Evolutionary conservation across 2,329 filamentous ascomycete genomes (phyloP).

Genomic region (Coniochaeta ligniaria): DNA sequence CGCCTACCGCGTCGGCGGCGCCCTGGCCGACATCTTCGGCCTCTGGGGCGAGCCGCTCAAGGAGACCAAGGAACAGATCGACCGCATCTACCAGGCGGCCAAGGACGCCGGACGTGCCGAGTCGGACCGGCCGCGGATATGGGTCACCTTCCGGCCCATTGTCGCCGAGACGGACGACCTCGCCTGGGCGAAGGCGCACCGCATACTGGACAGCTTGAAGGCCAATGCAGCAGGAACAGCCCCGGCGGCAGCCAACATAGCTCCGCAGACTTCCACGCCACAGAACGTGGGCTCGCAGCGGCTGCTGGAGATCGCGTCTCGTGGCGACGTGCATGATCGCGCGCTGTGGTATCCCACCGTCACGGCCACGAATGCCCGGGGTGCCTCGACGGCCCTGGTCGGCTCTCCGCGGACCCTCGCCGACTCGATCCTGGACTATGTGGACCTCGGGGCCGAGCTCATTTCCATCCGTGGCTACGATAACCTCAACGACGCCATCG

Average conservation of each 20-base stretch:
- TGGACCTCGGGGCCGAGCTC: conserved; percentile 46
- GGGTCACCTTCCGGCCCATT: conserved; percentile 59
- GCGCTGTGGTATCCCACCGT: conserved; percentile 59
- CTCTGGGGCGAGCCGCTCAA: conserved; percentile 58
- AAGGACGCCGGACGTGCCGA: conserved; percentile 43
- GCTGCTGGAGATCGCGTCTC: conserved; percentile 47
- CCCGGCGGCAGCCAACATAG: conserved; percentile 16
- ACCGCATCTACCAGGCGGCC: conserved; percentile 51
- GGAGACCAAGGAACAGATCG: conserved; percentile 56
- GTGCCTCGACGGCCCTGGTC: conserved; percentile 51
- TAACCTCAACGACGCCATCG: conserved; percentile 51
- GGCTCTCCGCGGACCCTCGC: conserved; percentile 45
- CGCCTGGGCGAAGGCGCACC: conserved; percentile 54
- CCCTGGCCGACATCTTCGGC: conserved; percentile 54
- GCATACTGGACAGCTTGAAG: conserved; percentile 44
- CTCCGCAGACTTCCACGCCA: conserved; percentile 24
- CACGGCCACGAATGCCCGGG: conserved; percentile 51
- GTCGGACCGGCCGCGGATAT: conserved; percentile 48
- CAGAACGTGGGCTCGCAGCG: conserved; percentile 55
- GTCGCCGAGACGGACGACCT: conserved; percentile 54
- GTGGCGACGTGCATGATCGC: conserved; percentile 51
- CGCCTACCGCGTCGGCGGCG: conserved; percentile 52
- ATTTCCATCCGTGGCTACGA: conserved; percentile 57
- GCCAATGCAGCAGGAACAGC: conserved; percentile 16
- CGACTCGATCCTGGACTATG: conserved; percentile 49